Conservation (phyloP, 2,329 filamentous ascomycete species). For the Metarhizium brunneum region DNA sequence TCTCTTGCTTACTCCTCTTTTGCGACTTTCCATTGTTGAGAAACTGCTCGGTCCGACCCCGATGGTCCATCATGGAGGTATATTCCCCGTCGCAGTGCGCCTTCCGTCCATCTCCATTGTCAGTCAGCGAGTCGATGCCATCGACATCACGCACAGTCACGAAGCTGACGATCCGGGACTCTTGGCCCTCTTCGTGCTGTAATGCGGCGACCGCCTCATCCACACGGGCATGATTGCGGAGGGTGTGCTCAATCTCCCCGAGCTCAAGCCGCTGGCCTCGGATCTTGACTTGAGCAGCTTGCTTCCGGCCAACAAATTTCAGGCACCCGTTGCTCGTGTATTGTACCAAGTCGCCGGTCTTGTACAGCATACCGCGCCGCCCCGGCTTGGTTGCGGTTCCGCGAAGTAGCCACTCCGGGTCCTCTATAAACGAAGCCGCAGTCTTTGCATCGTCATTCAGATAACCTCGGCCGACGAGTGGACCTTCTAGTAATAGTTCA, state of each 20-base stretch:
- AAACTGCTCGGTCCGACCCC: too few species aligned
- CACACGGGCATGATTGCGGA: background rate
- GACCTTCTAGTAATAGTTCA: conserved; percentile 31
- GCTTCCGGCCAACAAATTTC: conserved; percentile 10
- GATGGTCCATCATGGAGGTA: too few species aligned
- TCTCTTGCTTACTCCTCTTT: background rate
- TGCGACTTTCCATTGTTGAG: too few species aligned
- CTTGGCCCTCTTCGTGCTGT: background rate
- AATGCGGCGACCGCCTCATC: background rate
- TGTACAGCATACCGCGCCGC: conserved; percentile 10
- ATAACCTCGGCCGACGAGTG: conserved; percentile 40
- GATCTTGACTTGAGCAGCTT: conserved; percentile 12
- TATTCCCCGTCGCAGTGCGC: too few species aligned
- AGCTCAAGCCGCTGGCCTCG: conserved; percentile 15
- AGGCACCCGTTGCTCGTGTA: conserved; percentile 7
- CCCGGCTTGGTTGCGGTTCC: conserved; percentile 1
- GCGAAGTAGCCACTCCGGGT: conserved; percentile 11
- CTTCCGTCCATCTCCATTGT: too few species aligned
- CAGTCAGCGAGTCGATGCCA: background rate
- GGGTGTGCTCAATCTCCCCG: conserved; percentile 10
- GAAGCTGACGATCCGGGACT: background rate
- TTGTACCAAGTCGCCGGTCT: conserved; percentile 12
- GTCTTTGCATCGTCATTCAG: conserved; percentile 27
- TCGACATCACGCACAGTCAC: background rate
- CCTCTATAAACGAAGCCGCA: conserved; percentile 18